Evolutionary conservation across 805 yeast genomes (phyloP), one percentile per base, ranked within the genome.

Genomic region (Grigorovia humatica): DNA sequence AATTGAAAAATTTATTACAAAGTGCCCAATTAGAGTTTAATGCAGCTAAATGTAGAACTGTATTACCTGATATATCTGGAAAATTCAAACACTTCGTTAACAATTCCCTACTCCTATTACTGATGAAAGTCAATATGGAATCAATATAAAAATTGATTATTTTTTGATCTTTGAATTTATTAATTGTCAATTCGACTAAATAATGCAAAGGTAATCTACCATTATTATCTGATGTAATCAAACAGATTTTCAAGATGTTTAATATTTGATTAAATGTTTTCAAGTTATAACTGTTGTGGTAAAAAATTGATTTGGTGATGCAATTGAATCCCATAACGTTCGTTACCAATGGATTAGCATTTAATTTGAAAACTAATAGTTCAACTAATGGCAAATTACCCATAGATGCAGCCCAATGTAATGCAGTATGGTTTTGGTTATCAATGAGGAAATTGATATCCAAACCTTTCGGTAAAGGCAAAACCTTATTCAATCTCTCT

Each of bases 371-470:
- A 7, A 69, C 64, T 19, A 84, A 58, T 30, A 85, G 62, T 55
- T 80, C 81, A 17, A 83, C 75, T 54, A 85, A 71, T 7, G 76
- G 73, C n/a, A 76, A 62, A 53, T 82, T 78, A 1, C 87, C 91
- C 81, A 86, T 77, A 0, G 93, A 83, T 32, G 88, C 76, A 0
- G 95, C 93, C 95, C 95, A 86, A 64, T 86, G 95, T 50, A 86
- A 72, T 1, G 89, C 79, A 0, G 90, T 82, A 61, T 86, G 89
- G 0, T 91, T 91, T 57, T 86, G 93, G 54, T 80, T 81, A 60
- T 86, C 95, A 19, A 86, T 81, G 2, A 83, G 75, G 53, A 77
- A 83, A 62, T 83, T 80, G 49, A 84, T 77, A 57, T 82, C 77
- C 52, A 83, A 79, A 58, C 80, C 78, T 41, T 72, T 69, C 1